Evolutionary conservation across 768 basidiomycete genomes (phyloP).

Genomic region (Tulasnella sp.): DNA sequence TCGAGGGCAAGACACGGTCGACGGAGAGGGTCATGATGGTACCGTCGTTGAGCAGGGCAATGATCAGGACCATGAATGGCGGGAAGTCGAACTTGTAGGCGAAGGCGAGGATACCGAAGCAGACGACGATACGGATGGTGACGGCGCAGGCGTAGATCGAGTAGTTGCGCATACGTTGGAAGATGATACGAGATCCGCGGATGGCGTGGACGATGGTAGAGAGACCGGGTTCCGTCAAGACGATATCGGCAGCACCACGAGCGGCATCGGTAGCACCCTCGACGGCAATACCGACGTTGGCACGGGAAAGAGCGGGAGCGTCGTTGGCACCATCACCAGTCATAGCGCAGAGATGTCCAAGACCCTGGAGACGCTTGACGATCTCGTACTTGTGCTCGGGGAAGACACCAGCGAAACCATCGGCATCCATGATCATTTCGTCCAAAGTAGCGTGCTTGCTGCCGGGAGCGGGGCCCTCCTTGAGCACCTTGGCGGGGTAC

Average conservation of each 20-base stretch:
- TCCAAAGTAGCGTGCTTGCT: constrained; percentile 83
- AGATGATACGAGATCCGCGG: constrained; percentile 96
- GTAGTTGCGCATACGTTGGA: constrained; percentile 99
- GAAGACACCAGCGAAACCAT: constrained; percentile 99
- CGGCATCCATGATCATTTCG: constrained; percentile 99
- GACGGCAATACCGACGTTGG: constrained; percentile 99
- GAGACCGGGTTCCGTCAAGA: constrained; percentile 96
- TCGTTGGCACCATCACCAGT: constrained; percentile 99
- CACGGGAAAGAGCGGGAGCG: constrained; percentile 94
- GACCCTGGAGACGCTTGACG: constrained; percentile 92
- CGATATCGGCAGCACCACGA: constrained; percentile 91
- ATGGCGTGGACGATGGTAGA: constrained; percentile 99
- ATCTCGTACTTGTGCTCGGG: constrained; percentile 99
- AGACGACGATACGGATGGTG: constrained; percentile 98
- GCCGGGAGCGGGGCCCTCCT: constrained; percentile 90
- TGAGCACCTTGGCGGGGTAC: constrained; percentile 99
- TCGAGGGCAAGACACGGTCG: constrained; percentile 92
- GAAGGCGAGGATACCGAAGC: constrained; percentile 94
- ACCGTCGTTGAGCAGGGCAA: constrained; percentile 92
- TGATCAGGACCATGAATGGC: constrained; percentile 99
- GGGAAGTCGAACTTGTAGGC: constrained; percentile 99
- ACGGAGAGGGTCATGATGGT: constrained; percentile 99
- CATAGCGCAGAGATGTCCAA: constrained; percentile 97
- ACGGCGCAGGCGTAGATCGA: constrained; percentile 95
- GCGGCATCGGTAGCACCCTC: constrained; percentile 99